Evolutionary conservation across 345 rosid species (phyloP), one percentile per base, ranked within the genome.

Genomic region (Turnera subulata): DNA sequence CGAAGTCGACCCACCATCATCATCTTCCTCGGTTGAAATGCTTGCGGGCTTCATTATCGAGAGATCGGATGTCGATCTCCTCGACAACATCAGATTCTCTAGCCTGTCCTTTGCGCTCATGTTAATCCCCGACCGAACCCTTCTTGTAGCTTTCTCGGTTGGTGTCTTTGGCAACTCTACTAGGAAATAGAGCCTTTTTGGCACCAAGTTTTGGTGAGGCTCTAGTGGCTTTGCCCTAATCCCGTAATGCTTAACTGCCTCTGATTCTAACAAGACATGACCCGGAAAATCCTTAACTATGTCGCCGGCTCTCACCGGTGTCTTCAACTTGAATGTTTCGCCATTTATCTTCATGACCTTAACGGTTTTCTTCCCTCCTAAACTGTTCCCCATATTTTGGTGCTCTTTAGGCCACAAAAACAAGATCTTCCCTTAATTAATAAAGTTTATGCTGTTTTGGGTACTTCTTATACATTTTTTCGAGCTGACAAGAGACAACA

Each of bases 301-400:
- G 35, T 80, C 87, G 13, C 76, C 84, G n/a, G 95, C 96, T n/a
- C 60, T 78, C 51, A 88, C 85, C 1, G 97, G 99, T 0, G 95
- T 80, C 70, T 74, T 78, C n/a, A 90, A 16, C 84, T 90, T 88
- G 47, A 81, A 40, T 25, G 91, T 84, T 70, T 94, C 97, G 0
- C 99, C 99, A 49, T 59, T 73, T 53, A 88, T 84, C 70, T 84
- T 94, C 99, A 94, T 94, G 26, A 94, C 69, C 59, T 85, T 94
- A 0, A 74, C 75, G 0, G 80, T 68, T 58, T 61, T 83, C 56
- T 80, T 88, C 66, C 77, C 76, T 35, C 84, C 88, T 43, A 89
- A 63, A 76, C 73, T 66, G 76, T 91, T 91, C 13, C 95, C 96
- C 98, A 91, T 91, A 13, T 22, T 33, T 45, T 59, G 51, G 19